Base-by-base conservation (phyloP, 768 basidiomycete genomes). In the Krasilnikovozyma curviuscula region DNA sequence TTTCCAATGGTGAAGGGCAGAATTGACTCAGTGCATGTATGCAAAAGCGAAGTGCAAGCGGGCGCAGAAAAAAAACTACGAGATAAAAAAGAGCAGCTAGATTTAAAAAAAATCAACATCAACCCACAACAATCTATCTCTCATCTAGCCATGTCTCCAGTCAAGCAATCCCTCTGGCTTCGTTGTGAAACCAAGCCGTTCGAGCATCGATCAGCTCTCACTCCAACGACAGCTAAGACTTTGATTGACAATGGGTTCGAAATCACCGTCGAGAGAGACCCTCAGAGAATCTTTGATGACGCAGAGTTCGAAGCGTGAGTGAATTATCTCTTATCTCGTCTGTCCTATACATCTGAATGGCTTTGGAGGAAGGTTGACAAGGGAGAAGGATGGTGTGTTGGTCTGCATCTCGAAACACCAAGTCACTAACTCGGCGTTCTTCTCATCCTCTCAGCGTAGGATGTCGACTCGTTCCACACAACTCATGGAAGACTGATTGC, bases 181-280 rank as follows among this genome's bases (percentile, higher is more conserved):
- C 79, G 93, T 56, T 93, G 88, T 69, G 93, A 98, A 71, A 93
- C 79, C 63, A 98, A 97, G 65, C 74, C 77, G 54, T 88, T 89
- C 55, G 93, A 98, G 66, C 77, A 77, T 48, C 83, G 93, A 40
- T 78, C 88, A 25, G 89, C 89, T 7, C 70, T 97, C 54, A 91
- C 88, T 10, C 93, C 93, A 3, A 79, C 81, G 21, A 89, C 83
- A 0, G 77, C 89, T 56, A 84, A 82, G 66, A 73, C 71, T 55
- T 75, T 97, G 52, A 76, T 95, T 62, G 79, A 83, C 57, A 78
- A 78, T 38, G 86, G 88, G 32, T 97, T 95, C 68, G 72, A 80
- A 42, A 79, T 98, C 61, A 73, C 69, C 51, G 89, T 97, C 49
- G 93, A 98, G 68, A 76, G 83, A 54, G 91, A 97, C 64, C 71